phyloP scores from a whole-genome alignment of 1,284 basidiomycete species.

The Amylostereum areolatum region DNA sequence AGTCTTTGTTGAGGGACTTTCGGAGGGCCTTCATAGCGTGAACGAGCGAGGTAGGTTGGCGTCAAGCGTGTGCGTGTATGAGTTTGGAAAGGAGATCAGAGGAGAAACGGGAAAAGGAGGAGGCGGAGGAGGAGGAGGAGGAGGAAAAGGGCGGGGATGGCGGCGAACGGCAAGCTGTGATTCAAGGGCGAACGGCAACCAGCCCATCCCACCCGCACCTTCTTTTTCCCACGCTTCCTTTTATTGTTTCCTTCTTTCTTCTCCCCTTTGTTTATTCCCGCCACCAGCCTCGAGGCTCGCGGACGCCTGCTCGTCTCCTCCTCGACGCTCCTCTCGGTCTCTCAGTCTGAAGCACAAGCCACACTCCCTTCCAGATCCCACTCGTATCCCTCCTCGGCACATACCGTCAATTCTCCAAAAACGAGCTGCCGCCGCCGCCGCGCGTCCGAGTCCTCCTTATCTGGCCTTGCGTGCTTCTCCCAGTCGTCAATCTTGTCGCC shows the following conservation, averaged over 20 bases:
- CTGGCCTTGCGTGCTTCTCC: no score
- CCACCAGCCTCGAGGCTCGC: no score
- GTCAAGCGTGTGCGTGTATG: no score
- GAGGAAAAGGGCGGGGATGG: slow-evolving; percentile 13
- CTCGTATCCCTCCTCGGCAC: no score
- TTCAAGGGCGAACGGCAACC: background rate
- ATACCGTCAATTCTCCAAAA: no score
- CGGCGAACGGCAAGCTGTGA: slow-evolving; percentile 3
- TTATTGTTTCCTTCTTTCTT: background rate
- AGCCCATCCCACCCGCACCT: background rate
- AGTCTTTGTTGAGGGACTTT: slow-evolving; percentile 73
- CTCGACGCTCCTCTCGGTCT: no score
- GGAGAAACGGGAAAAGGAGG: slow-evolving; percentile 11
- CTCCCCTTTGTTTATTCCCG: background rate
- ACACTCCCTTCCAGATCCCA: no score
- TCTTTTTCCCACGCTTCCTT: slow-evolving; percentile 7
- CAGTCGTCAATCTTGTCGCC: no score
- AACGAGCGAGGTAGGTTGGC: slow-evolving; percentile 9
- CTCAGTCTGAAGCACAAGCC: no score
- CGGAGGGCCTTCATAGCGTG: slow-evolving; percentile 77
- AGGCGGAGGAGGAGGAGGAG: slow-evolving; percentile 17
- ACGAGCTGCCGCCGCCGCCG: no score
- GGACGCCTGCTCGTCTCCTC: no score
- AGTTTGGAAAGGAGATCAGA: background rate
- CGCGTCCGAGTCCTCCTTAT: no score